These are phyloP conservation scores for Aspergillus cavernicola DNA, from an alignment of 495 filamentous ascomycete species.

Conservation along the genomic window DNA sequence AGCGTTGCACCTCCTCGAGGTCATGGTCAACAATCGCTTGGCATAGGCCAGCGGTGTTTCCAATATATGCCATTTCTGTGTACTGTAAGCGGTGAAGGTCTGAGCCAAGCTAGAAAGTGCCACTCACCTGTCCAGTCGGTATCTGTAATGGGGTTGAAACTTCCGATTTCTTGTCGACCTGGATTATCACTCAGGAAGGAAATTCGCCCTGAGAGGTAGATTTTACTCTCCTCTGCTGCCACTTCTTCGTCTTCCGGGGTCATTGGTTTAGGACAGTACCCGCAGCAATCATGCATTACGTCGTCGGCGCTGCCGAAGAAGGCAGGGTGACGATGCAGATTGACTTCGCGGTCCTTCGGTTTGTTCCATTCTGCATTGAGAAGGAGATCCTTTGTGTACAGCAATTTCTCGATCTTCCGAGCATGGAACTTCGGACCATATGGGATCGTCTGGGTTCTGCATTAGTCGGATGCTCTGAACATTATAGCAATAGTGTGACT, in stretches of 20 bases:
- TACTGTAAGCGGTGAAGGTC: not conserved
- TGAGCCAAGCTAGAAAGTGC: not conserved
- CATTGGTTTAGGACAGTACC: slow-evolving; percentile 63
- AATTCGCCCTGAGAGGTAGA: slow-evolving; percentile 66
- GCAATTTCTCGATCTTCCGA: slow-evolving; percentile 69
- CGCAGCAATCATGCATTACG: slow-evolving; percentile 76
- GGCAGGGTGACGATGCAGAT: slow-evolving; percentile 75
- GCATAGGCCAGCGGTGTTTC: slow-evolving; percentile 65
- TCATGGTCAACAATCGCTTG: slow-evolving; percentile 72
- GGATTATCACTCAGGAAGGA: slow-evolving; percentile 75
- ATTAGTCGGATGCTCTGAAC: not conserved
- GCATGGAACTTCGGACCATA: slow-evolving; percentile 69
- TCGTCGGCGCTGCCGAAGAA: slow-evolving; percentile 64
- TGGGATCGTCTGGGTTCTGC: slow-evolving; percentile 54
- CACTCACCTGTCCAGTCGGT: slow-evolving; percentile 77
- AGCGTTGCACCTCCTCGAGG: slow-evolving; percentile 60
- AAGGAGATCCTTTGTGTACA: slow-evolving; percentile 76
- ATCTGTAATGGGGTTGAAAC: slow-evolving; percentile 75
- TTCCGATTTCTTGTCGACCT: slow-evolving; percentile 66
- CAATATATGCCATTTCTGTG: slow-evolving; percentile 64
- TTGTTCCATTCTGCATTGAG: slow-evolving; percentile 86
- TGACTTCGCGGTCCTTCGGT: slow-evolving; percentile 61
- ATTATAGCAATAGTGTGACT: not conserved
- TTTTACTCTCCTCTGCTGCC: slow-evolving; percentile 65
- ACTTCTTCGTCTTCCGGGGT: slow-evolving; percentile 67